Conservation (phyloP, 1,139 yeast species). For the Kurtzmaniella natalensis region DNA sequence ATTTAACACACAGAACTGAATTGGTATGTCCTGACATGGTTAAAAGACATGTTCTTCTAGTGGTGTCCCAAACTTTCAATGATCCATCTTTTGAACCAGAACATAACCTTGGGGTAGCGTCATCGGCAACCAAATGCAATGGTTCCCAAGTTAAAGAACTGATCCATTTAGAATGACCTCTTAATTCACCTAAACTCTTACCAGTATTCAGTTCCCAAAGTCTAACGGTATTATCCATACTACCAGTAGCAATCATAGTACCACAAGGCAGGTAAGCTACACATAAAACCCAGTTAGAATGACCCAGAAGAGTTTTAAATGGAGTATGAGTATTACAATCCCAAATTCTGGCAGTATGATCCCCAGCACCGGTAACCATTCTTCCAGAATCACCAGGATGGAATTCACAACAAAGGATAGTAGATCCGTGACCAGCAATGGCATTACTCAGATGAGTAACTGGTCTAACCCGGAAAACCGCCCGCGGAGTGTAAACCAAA, state of each 20-base stretch:
- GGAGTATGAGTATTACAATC: conserved; percentile 96
- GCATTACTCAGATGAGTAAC: conserved; percentile 90
- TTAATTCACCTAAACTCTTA: conserved; percentile 66
- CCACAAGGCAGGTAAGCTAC: conserved; percentile 97
- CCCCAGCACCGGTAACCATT: conserved; percentile 97
- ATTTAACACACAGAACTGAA: conserved; percentile 88
- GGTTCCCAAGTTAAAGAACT: conserved; percentile 95
- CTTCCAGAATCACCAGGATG: conserved; percentile 86
- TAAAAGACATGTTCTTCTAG: conserved; percentile 59
- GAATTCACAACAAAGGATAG: conserved; percentile 87
- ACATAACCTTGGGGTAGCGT: conserved; percentile 67
- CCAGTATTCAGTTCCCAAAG: conserved; percentile 85
- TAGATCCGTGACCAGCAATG: conserved; percentile 92
- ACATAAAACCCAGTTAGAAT: conserved; percentile 89
- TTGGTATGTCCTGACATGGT: conserved; percentile 87
- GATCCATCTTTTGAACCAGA: conserved; percentile 93
- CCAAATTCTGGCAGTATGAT: conserved; percentile 96
- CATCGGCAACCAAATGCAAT: conserved; percentile 66
- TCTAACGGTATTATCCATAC: conserved; percentile 87
- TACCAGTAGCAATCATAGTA: conserved; percentile 86
- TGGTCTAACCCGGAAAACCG: conserved; percentile 88
- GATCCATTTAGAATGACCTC: conserved; percentile 88
- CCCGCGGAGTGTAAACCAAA: conserved; percentile 88
- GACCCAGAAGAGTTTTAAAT: conserved; percentile 73
- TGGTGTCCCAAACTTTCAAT: conserved; percentile 84